Conservation (phyloP, 1,284 basidiomycete species). For the Uromyces viciae-fabae region DNA sequence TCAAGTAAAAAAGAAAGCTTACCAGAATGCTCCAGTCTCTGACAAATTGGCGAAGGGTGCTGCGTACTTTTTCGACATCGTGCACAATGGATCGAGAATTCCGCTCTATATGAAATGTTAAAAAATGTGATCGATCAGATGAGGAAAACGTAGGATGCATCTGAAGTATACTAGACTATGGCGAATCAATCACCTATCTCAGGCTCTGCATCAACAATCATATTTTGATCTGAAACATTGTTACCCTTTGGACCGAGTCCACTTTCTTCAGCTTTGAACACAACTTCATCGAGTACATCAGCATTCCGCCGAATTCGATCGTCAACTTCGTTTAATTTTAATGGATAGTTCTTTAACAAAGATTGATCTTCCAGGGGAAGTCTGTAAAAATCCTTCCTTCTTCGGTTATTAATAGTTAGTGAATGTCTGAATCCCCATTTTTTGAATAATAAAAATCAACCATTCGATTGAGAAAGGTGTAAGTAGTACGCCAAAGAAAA, state of each 20-base stretch:
- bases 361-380: slow-evolving; percentile 17
- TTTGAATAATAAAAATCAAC: background rate
- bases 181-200: background rate
- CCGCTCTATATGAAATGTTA: background rate
- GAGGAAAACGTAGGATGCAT: background rate
- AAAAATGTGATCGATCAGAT: background rate
- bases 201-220: background rate
- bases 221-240: background rate
- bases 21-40: slow-evolving; percentile 83
- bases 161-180: background rate
- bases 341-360: slow-evolving; percentile 11
- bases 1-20: slow-evolving; percentile 33
- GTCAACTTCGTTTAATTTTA: slow-evolving; percentile 33
- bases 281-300: slow-evolving; percentile 28
- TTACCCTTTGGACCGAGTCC: slow-evolving; percentile 24
- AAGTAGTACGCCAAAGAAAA: no score
- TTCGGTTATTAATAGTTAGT: slow-evolving; percentile 23
- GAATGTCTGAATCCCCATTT: slow-evolving; percentile 26
- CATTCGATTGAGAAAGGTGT: no score
- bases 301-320: slow-evolving; percentile 36
- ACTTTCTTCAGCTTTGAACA: slow-evolving; percentile 9
- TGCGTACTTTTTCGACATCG: slow-evolving; percentile 56
- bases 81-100: background rate
- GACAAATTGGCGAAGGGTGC: slow-evolving; percentile 83
- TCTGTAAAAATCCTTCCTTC: slow-evolving; percentile 32